phyloP scores from a whole-genome alignment of 2,329 filamentous ascomycete species.

The Hymenoscyphus infarciens region DNA sequence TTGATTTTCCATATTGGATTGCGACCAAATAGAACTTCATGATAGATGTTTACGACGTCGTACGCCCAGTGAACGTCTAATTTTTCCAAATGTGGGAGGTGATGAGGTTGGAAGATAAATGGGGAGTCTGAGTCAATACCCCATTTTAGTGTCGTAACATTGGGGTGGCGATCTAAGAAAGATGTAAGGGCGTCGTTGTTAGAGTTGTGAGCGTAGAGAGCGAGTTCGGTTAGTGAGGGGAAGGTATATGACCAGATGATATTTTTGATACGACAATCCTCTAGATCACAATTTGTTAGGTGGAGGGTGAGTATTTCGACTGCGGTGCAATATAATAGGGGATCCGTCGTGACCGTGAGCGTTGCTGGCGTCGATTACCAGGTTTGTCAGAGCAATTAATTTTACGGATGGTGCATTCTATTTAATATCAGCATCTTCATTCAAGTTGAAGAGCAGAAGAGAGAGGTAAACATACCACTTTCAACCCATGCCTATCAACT shows the following conservation, averaged over 20 bases:
- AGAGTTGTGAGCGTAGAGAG: not conserved
- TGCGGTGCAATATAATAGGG: not conserved
- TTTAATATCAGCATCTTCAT: not conserved
- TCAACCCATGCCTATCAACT: not conserved
- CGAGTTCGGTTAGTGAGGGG: not conserved
- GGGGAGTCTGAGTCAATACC: not conserved
- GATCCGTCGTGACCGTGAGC: not conserved
- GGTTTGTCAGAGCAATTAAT: not conserved
- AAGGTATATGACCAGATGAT: not conserved
- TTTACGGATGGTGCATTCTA: not conserved
- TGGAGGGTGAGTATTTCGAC: not conserved
- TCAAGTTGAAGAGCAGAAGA: not conserved
- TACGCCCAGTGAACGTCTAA: not conserved
- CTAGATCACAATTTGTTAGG: not conserved
- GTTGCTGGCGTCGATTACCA: not conserved
- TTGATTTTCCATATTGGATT: not conserved
- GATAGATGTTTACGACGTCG: not conserved
- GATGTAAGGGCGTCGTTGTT: not conserved
- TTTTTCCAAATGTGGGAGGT: not conserved
- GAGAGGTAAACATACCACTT: not conserved
- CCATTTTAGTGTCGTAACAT: not conserved
- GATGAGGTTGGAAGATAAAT: not conserved
- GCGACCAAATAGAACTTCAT: not conserved
- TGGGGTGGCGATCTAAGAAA: not conserved
- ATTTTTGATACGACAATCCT: not conserved